Percentiles rank a stretch among this genome's conserved stretches.
phyloP scores from a whole-genome alignment of 805 yeast species.

The Hanseniaspora jakobsenii region DNA sequence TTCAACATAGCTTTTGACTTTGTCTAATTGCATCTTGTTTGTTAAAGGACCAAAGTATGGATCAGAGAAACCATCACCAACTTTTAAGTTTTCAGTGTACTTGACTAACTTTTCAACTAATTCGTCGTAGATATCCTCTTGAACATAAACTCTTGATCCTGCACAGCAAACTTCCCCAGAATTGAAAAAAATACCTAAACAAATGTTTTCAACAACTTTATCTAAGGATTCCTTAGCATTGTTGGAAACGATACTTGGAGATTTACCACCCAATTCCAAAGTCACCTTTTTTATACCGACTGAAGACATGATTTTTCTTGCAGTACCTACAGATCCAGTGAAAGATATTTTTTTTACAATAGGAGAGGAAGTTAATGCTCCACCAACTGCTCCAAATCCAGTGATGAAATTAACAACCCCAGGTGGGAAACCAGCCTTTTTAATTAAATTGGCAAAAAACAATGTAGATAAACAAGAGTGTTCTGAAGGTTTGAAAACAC shows the following conservation, averaged over 20 bases:
- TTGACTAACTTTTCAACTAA: constrained; percentile 46
- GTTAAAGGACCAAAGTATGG: constrained; percentile 69
- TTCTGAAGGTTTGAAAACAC: constrained; percentile 77
- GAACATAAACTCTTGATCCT: constrained; percentile 77
- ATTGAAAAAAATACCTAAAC: constrained; percentile 71
- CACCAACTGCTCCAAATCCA: constrained; percentile 67
- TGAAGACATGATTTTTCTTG: constrained; percentile 57
- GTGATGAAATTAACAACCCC: constrained; percentile 73
- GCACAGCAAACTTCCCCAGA: constrained; percentile 93
- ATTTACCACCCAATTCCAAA: constrained; percentile 81
- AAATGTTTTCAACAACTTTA: constrained; percentile 52
- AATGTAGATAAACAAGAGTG: constrained; percentile 76
- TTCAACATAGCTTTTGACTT: constrained; percentile 51
- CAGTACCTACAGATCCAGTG: constrained; percentile 80
- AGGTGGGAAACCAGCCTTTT: constrained; percentile 69
- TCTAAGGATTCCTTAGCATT: constrained; percentile 52
- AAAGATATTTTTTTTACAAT: constrained; percentile 71
- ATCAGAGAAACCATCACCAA: constrained; percentile 71
- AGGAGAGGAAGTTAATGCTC: constrained; percentile 58
- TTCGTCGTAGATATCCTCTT: constrained; percentile 57
- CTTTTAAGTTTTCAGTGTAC: constrained; percentile 41
- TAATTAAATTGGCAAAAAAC: constrained; percentile 48
- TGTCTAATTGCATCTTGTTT: constrained; percentile 52
- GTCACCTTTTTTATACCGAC: constrained; percentile 76
- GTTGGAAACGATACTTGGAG: constrained; percentile 70